Percentiles rank a stretch among this genome's conserved stretches.
Conservation (phyloP, 208 protist genomes). For the Crithidia expoeki region DNA sequence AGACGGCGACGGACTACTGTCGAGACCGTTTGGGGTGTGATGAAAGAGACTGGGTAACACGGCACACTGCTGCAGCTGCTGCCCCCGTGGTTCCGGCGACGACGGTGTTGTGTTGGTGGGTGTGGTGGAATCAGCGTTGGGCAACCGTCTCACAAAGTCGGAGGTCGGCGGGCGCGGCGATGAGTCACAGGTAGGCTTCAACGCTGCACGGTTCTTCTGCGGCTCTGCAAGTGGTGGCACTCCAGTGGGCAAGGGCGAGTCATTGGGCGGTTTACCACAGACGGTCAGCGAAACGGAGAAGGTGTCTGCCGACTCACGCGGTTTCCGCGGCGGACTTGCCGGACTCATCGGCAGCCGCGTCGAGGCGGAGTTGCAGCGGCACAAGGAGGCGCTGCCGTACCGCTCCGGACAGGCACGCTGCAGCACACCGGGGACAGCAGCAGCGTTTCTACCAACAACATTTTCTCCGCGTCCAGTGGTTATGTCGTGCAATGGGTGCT, state of each 20-base stretch:
- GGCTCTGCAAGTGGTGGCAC: background rate
- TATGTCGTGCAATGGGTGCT: too few species aligned
- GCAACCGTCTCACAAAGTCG: background rate
- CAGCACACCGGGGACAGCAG: background rate
- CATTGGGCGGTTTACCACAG: background rate
- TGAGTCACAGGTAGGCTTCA: background rate
- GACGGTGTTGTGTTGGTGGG: background rate
- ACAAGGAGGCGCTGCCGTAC: background rate
- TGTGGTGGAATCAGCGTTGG: background rate
- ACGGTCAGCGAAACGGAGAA: background rate
- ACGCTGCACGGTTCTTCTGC: background rate
- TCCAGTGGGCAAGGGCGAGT: background rate
- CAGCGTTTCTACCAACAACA: background rate
- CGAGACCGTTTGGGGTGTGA: background rate
- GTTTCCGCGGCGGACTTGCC: background rate
- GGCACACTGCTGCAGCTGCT: background rate
- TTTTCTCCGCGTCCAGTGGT: background rate
- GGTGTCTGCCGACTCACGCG: background rate
- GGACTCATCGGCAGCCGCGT: constrained; percentile 3
- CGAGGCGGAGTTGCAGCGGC: background rate
- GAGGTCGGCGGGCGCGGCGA: background rate
- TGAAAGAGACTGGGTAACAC: background rate
- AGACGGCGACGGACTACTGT: background rate
- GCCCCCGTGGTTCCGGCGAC: background rate
- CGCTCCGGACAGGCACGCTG: background rate